phyloP scores from a whole-genome alignment of 441 rosid species.

The Pelargonium myrrhifolium region DNA sequence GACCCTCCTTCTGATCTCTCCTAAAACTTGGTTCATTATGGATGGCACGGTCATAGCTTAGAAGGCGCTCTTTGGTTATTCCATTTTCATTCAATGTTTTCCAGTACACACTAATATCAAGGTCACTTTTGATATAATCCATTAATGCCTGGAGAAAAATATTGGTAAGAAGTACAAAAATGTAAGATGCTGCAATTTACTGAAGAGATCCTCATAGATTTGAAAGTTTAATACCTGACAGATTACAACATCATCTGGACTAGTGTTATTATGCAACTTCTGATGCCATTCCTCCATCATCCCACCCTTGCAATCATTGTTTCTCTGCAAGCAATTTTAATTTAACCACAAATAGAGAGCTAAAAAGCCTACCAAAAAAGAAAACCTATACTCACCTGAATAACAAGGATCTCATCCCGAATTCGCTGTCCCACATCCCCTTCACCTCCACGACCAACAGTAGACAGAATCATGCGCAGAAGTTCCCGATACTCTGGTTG shows the following conservation, averaged over 20 bases:
- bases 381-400: constrained; percentile 55
- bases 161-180: constrained; percentile 14
- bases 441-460: constrained; percentile 98
- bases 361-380: constrained; percentile 15
- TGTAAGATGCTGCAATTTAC: constrained; percentile 11
- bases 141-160: constrained; percentile 69
- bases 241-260: constrained; percentile 96
- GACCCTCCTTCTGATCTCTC: constrained; percentile 77
- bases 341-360: constrained; percentile 15
- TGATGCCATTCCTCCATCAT: constrained; percentile 99
- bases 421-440: constrained; percentile 99
- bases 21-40: constrained; percentile 80
- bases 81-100: constrained; percentile 92
- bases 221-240: constrained; percentile 64
- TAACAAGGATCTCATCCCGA: constrained; percentile 93
- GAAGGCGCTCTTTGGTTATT: constrained; percentile 82
- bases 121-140: constrained; percentile 64
- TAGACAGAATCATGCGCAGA: constrained; percentile 81
- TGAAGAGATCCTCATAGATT: constrained; percentile 15
- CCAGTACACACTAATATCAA: constrained; percentile 87
- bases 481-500: constrained; percentile 67
- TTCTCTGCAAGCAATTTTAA: constrained; percentile 51
- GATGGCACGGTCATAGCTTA: constrained; percentile 95
- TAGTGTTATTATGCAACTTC: constrained; percentile 95
- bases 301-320: constrained; percentile 96